A percentile compares a stretch with the other conserved stretches of the same genome.
Evolutionary conservation across 2,329 filamentous ascomycete genomes (phyloP).

Genomic region (Arthrocladium fulminans): DNA sequence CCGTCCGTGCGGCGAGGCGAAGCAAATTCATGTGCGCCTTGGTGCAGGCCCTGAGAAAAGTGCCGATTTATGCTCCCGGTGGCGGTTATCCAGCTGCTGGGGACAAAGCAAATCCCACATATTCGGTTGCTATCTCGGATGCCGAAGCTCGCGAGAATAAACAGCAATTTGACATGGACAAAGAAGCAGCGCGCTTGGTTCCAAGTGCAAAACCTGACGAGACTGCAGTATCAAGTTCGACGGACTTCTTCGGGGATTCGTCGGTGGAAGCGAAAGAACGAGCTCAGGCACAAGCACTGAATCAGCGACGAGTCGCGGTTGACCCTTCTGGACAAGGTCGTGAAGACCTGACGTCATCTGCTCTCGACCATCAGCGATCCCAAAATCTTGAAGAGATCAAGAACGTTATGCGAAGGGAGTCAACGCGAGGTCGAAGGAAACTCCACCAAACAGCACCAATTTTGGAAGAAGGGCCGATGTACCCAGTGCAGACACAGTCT

Average conservation of each 20-base stretch:
- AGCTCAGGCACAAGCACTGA: conserved; percentile 21
- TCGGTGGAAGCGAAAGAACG: neutral
- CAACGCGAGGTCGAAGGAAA: conserved; percentile 31
- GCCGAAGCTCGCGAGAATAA: conserved; percentile 57
- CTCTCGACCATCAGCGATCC: conserved; percentile 21
- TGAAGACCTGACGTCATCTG: conserved; percentile 15
- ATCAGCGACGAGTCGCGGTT: conserved; percentile 27
- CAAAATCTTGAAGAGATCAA: conserved; percentile 22
- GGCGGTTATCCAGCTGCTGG: conserved; percentile 58
- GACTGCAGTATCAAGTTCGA: conserved; percentile 6
- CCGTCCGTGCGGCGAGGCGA: conserved; percentile 66
- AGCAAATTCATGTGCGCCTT: conserved; percentile 97
- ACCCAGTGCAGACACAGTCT: conserved; percentile 4
- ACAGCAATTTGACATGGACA: conserved; percentile 48
- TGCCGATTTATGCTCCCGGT: conserved; percentile 76
- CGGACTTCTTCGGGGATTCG: conserved; percentile 6
- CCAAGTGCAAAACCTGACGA: conserved; percentile 31
- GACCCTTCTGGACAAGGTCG: conserved; percentile 27
- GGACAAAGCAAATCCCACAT: conserved; percentile 61
- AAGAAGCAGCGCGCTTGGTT: conserved; percentile 58
- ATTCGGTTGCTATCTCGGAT: conserved; percentile 68
- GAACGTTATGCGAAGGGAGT: conserved; percentile 28
- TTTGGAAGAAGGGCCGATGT: neutral
- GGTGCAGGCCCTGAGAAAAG: conserved; percentile 70
- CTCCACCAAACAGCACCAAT: conserved; percentile 18